Evolutionary conservation across 2,329 filamentous ascomycete species (phyloP).

Genomic region (Ophiostoma pallidulum): DNA sequence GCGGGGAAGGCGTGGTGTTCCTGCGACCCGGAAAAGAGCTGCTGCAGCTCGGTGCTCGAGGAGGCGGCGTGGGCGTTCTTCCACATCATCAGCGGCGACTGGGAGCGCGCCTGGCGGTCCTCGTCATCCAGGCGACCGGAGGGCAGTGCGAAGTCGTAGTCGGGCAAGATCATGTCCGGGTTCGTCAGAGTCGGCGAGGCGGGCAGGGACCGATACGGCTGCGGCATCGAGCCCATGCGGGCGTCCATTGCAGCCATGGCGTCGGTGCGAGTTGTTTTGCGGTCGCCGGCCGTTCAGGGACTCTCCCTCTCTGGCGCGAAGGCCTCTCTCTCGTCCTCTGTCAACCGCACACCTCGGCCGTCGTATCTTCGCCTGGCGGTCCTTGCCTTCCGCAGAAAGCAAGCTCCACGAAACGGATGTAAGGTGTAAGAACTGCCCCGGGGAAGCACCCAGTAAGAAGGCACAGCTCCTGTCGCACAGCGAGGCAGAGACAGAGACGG

Average conservation of each 20-base stretch:
- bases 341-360: too few species aligned
- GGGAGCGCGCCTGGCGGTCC: constrained; percentile 30
- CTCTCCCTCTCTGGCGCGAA: not conserved
- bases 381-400: too few species aligned
- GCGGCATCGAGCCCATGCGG: constrained; percentile 22
- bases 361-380: not conserved
- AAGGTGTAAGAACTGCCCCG: too few species aligned
- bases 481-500: not conserved
- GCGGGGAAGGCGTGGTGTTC: constrained; percentile 30
- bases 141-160: constrained; percentile 50
- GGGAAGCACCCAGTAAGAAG: too few species aligned
- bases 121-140: constrained; percentile 40
- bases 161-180: constrained; percentile 87
- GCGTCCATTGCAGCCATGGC: constrained; percentile 17
- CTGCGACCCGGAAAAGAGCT: constrained; percentile 33
- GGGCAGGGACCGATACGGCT: constrained; percentile 41
- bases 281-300: not conserved
- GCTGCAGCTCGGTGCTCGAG: constrained; percentile 27
- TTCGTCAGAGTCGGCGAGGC: constrained; percentile 83
- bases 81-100: constrained; percentile 44
- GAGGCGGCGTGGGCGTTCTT: constrained; percentile 32
- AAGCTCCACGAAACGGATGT: too few species aligned
- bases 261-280: not conserved
- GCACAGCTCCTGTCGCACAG: too few species aligned
- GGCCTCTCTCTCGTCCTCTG: not conserved